These are phyloP conservation scores for Fusarium staphyleae DNA, from an alignment of 2,329 filamentous ascomycete genomes.

Conservation along the genomic window DNA sequence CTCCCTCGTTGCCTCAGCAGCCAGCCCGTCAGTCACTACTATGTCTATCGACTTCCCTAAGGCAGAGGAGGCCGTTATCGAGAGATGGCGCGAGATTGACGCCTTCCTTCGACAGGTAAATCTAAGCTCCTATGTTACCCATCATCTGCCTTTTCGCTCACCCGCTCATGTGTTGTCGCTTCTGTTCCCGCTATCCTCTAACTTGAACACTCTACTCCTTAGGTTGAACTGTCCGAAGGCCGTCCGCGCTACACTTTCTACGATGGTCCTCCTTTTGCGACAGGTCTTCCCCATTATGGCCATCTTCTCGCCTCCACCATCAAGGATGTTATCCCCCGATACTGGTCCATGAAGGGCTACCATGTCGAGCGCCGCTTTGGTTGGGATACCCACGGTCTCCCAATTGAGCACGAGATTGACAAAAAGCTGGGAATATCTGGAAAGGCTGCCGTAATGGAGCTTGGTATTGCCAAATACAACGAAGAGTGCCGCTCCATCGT, in stretches of 20 bases:
- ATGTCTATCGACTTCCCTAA: slow-evolving; percentile 94
- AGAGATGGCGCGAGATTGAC: slow-evolving; percentile 88
- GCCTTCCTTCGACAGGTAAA: slow-evolving; percentile 84
- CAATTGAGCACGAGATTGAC: slow-evolving; percentile 97
- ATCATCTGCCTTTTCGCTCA: neutral
- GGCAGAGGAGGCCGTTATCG: slow-evolving; percentile 85
- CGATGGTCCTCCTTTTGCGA: slow-evolving; percentile 83
- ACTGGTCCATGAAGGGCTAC: slow-evolving; percentile 97
- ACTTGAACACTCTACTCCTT: neutral
- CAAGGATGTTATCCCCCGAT: slow-evolving; percentile 95
- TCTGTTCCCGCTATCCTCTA: slow-evolving; percentile 3
- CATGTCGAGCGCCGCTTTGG: slow-evolving; percentile 93
- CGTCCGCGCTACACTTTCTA: slow-evolving; percentile 93
- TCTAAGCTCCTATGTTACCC: slow-evolving; percentile 13
- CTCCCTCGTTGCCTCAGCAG: slow-evolving; percentile 10
- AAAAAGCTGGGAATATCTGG: slow-evolving; percentile 92
- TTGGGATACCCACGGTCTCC: slow-evolving; percentile 93
- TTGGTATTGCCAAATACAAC: slow-evolving; percentile 91
- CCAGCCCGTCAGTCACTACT: slow-evolving; percentile 39
- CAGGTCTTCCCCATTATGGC: slow-evolving; percentile 69
- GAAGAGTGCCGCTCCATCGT: slow-evolving; percentile 90
- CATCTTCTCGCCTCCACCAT: slow-evolving; percentile 91
- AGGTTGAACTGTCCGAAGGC: slow-evolving; percentile 81
- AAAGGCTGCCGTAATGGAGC: slow-evolving; percentile 82
- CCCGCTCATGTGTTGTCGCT: neutral